Evolutionary conservation across 495 filamentous ascomycete species (phyloP).

Genomic region (Xeromyces bisporus): DNA sequence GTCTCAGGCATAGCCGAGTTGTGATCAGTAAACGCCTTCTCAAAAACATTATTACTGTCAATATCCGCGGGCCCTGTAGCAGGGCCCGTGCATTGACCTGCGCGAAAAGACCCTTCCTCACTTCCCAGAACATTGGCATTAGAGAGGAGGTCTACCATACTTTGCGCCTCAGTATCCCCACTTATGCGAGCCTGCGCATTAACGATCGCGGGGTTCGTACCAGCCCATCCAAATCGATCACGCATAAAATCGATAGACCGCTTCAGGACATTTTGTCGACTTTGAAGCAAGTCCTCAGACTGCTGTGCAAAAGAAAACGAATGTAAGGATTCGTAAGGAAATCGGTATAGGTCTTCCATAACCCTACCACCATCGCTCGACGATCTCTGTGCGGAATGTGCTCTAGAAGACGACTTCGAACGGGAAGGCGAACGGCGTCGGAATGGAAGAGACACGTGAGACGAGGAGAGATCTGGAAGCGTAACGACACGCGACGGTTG

Average conservation of each 20-base stretch:
- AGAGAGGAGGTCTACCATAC: constrained; percentile 75
- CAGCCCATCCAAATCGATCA: constrained; percentile 74
- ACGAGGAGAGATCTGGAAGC: constrained; percentile 48
- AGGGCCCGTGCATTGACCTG: constrained; percentile 35
- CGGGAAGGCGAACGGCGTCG: constrained; percentile 48
- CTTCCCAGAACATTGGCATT: constrained; percentile 55
- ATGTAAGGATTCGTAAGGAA: constrained; percentile 89
- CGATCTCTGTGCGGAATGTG: constrained; percentile 38
- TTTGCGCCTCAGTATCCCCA: constrained; percentile 74
- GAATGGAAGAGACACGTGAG: constrained; percentile 30
- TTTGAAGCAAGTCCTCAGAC: constrained; percentile 80
- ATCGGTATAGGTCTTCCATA: constrained; percentile 76
- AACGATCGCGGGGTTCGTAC: constrained; percentile 44
- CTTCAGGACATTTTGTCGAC: constrained; percentile 82
- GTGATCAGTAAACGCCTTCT: constrained; percentile 46
- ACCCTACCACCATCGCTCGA: constrained; percentile 50
- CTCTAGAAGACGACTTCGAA: constrained; percentile 33
- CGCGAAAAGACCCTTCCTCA: constrained; percentile 27
- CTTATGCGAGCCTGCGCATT: constrained; percentile 66
- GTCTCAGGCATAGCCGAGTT: constrained; percentile 12
- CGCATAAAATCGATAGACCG: constrained; percentile 95
- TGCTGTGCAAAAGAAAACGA: constrained; percentile 98
- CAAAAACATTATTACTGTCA: constrained; percentile 61
- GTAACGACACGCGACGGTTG: constrained; percentile 49
- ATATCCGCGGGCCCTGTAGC: constrained; percentile 59